A percentile compares a stretch with the other conserved stretches of the same genome.
These are phyloP conservation scores for Yamagishiella unicocca DNA, from an alignment of 139 green algal species.

Conservation along the genomic window DNA sequence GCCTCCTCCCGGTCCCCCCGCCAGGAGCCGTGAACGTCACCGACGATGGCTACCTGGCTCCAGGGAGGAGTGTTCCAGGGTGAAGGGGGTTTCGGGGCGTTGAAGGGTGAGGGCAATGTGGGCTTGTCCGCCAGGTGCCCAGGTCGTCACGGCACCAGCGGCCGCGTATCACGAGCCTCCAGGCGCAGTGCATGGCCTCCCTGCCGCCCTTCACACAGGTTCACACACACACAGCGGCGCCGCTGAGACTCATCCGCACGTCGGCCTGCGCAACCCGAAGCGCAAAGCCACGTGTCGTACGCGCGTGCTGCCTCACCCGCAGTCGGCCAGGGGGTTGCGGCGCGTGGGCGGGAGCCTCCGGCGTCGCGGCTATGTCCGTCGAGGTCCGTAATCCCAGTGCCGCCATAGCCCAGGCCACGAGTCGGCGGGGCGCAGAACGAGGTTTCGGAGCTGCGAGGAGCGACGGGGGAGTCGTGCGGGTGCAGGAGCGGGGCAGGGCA, in stretches of 20 bases:
- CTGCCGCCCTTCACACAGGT: no score
- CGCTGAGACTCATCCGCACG: background rate
- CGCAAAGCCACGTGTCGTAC: background rate
- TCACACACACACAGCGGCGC: no score
- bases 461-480: background rate
- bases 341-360: background rate
- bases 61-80: no score
- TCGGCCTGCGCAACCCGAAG: background rate
- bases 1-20: slow-evolving; percentile 46
- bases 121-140: background rate
- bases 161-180: no score
- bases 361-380: background rate
- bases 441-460: background rate
- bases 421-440: background rate
- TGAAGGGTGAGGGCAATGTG: background rate
- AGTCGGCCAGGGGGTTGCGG: background rate
- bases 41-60: slow-evolving; percentile 57
- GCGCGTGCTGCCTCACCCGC: background rate
- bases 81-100: background rate
- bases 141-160: background rate
- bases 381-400: background rate
- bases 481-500: background rate
- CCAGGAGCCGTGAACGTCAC: slow-evolving; percentile 81
- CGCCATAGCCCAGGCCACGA: background rate
- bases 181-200: no score